phyloP scores from a whole-genome alignment of 768 basidiomycete genomes.

The Hygrophorus pudorinus region DNA sequence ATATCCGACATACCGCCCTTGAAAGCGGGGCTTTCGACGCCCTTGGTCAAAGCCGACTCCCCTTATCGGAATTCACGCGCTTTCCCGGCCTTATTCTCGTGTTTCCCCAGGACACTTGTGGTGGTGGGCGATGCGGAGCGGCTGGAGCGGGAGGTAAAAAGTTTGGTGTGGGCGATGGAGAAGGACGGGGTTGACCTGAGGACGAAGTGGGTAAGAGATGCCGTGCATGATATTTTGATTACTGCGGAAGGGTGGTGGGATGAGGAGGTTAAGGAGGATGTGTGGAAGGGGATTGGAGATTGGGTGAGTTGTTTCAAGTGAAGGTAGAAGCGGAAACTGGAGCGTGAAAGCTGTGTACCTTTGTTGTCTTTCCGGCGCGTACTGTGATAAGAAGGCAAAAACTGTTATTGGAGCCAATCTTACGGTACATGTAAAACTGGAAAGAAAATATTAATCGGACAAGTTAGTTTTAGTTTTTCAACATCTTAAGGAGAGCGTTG shows the following conservation, averaged over 20 bases:
- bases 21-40: conserved; percentile 12
- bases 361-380: background rate
- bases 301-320: conserved; percentile 18
- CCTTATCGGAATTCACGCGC: conserved; percentile 8
- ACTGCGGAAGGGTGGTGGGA: conserved; percentile 38
- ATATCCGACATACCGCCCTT: too few species aligned
- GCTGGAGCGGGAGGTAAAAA: conserved; percentile 36
- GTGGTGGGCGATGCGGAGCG: conserved; percentile 44
- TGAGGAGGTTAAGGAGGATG: conserved; percentile 22
- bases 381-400: too few species aligned
- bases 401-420: too few species aligned
- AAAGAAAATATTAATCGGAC: too few species aligned
- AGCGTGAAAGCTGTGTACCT: background rate
- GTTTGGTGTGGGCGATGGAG: conserved; percentile 29
- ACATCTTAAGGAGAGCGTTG: conserved; percentile 29
- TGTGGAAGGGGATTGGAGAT: conserved; percentile 25
- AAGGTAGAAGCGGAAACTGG: too few species aligned
- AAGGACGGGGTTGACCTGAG: conserved; percentile 27
- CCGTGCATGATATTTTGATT: conserved; percentile 36
- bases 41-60: conserved; percentile 11
- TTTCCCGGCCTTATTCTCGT: conserved; percentile 32
- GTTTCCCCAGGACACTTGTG: conserved; percentile 34
- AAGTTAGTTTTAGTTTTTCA: conserved; percentile 23
- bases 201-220: conserved; percentile 26
- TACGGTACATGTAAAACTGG: too few species aligned